Evolutionary conservation across 148 eudicot genomes (phyloP), one percentile per base, ranked within the genome.

Genomic region (Spergularia bocconei): DNA sequence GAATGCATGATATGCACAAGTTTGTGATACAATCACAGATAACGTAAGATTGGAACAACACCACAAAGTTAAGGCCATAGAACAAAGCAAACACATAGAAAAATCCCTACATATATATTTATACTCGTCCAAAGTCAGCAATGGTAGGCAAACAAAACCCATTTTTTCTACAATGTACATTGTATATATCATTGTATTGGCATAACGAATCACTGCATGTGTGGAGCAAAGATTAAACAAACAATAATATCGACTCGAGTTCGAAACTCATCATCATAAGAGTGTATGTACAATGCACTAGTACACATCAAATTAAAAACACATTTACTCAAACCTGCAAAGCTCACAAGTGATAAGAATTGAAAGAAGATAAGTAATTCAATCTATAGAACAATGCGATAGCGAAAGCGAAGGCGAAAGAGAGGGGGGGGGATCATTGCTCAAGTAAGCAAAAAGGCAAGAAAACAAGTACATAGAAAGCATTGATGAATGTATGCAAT

Each of bases 401-500:
- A 5, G 48, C 48, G 9, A 44, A 6, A 9, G 48, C 48, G 51
- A 64, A 74, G 51, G 17, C 62, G 52, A 38, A 59, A 50, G 76
- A 19, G 47, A 44, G 15, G 14, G 17, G 0, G 23, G 17, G 15
- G 17, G 12, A 7, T 47, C 5, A 5, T 25, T 76, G 50, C 38
- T 25, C 52, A 60, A 77, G 23, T 21, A 0, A 66, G 48, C 36
- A 71, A 80, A 51, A 57, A 56, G 72, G 72, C 12, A 70, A 63
- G 55, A 54, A 51, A 44, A 50, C 44, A 76, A 75, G 76, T 63
- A 75, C 54, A 71, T 13, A 12, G 11, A 76, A 80, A 29, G 73
- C 79, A 80, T 81, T 73, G 67, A 81, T 72, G 77, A 73, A 73
- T 75, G 73, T 76, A 82, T 82, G 80, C 78, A 63, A 76, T 41